Base-by-base conservation (phyloP, 257 asterid species). In the Plectranthus barbatus region DNA sequence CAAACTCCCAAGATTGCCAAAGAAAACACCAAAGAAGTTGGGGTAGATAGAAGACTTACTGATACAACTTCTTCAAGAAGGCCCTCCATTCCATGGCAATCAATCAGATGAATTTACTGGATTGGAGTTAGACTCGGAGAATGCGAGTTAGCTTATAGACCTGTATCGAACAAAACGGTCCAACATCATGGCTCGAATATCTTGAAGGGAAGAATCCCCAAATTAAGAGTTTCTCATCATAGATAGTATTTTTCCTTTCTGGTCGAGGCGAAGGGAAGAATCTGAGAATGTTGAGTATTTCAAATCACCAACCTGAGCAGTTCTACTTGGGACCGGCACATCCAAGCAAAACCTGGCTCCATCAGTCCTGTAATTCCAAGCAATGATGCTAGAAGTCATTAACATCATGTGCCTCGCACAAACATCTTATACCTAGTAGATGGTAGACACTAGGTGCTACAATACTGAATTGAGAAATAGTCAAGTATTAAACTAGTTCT, bases 291-390 rank as follows among this genome's bases (percentile, higher is more conserved):
- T 56, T 20, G 14, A 17, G 9, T 26, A 71, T 68, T 47, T 70
- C 31, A 31, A 11, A 61, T 37, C 65, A 47, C 88, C 54, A 49
- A 92, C 96, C 97, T 89, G 99, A 61, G 96, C 96, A 53, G 91
- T 89, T 85, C 97, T 82, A 72, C 91, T 82, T 41, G 97, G 99
- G 56, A 92, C 76, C 62, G 72, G 77, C 67, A 92, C 77, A 64
- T 92, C 96, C 77, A 92, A 69, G 83, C 93, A 83, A 72, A 56
- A 76, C 60, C 90, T 81, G 73, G 79, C 56, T 62, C 97, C 94
- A 71, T 86, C 97, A 67, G 76, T 76, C 77, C 99, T 92, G 84
- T 77, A 76, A 62, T 19, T 41, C 50, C 67, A 64, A 47, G 26
- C 63, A 51, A 67, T 29, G 49, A 55, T 48, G 68, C 53, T 44